phyloP scores from a whole-genome alignment of 305 asterid species.

The Solanum hybrid region DNA sequence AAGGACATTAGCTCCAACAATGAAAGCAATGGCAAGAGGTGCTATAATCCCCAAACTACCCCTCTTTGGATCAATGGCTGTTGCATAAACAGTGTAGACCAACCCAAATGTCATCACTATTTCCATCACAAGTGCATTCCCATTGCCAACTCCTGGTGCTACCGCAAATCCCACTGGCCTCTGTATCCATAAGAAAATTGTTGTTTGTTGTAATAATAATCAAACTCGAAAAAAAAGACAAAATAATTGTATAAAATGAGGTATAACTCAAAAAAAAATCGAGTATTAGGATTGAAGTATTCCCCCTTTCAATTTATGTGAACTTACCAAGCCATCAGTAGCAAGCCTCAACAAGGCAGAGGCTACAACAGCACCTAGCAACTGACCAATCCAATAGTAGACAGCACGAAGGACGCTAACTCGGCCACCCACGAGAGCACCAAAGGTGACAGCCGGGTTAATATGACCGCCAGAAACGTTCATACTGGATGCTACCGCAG shows the following conservation, averaged over 20 bases:
- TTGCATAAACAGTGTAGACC: conserved; percentile 47
- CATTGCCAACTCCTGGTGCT: conserved; percentile 37
- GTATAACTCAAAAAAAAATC: no score
- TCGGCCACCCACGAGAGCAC: conserved; percentile 75
- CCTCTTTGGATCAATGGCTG: conserved; percentile 50
- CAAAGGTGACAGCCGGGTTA: conserved; percentile 79
- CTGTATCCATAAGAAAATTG: conserved; percentile 16
- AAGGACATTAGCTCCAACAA: conserved; percentile 51
- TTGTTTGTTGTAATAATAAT: no score
- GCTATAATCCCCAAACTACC: conserved; percentile 52
- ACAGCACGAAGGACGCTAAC: conserved; percentile 56
- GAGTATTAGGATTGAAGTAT: background rate
- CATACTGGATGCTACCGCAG: conserved; percentile 75
- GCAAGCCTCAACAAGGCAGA: conserved; percentile 52
- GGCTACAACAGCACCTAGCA: conserved; percentile 64
- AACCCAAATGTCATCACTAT: conserved; percentile 49
- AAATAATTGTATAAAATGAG: background rate
- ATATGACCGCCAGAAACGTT: conserved; percentile 82
- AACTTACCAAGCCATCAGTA: conserved; percentile 55
- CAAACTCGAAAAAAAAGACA: background rate
- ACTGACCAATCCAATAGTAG: conserved; percentile 83
- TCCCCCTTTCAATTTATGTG: background rate
- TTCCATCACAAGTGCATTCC: conserved; percentile 49
- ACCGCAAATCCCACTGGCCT: conserved; percentile 47
- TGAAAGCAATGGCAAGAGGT: conserved; percentile 58